Percentiles rank a stretch among this genome's conserved stretches.
Evolutionary conservation across 1,139 yeast species (phyloP).

Genomic region (Taphrina deformans): DNA sequence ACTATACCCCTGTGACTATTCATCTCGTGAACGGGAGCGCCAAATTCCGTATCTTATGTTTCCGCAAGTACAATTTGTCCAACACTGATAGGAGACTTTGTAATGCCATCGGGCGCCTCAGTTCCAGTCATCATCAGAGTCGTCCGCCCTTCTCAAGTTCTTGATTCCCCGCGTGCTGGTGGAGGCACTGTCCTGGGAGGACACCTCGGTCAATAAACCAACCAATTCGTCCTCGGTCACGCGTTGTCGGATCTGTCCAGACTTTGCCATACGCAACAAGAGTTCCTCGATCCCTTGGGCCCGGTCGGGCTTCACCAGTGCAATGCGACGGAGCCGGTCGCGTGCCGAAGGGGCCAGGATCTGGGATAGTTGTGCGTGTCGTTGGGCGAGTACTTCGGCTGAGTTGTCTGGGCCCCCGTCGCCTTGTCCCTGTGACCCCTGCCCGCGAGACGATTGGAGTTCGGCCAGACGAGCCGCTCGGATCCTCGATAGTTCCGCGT

Average conservation of each 20-base stretch:
- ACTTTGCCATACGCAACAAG: constrained; percentile 66
- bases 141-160: constrained; percentile 28
- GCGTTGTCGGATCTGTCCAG: constrained; percentile 74
- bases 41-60: too few species aligned
- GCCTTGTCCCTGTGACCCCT: constrained; percentile 39
- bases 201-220: constrained; percentile 74
- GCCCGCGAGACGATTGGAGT: constrained; percentile 51
- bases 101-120: too few species aligned
- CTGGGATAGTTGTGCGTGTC: constrained; percentile 29
- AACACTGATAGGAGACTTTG: too few species aligned
- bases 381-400: constrained; percentile 6
- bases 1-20: too few species aligned
- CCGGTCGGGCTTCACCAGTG: constrained; percentile 86
- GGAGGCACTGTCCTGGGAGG: constrained; percentile 66
- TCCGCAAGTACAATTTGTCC: too few species aligned
- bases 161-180: constrained; percentile 61
- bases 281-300: constrained; percentile 80
- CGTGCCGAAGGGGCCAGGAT: constrained; percentile 55
- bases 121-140: constrained; percentile 34
- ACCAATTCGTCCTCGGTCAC: constrained; percentile 78
- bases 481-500: constrained; percentile 80
- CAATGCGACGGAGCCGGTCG: constrained; percentile 81
- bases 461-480: constrained; percentile 85
- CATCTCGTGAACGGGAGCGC: too few species aligned
- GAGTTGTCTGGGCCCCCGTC: constrained; percentile 13